Evolutionary conservation across 1,139 yeast genomes (phyloP).

Genomic region (Arxiozyma slooffiae): DNA sequence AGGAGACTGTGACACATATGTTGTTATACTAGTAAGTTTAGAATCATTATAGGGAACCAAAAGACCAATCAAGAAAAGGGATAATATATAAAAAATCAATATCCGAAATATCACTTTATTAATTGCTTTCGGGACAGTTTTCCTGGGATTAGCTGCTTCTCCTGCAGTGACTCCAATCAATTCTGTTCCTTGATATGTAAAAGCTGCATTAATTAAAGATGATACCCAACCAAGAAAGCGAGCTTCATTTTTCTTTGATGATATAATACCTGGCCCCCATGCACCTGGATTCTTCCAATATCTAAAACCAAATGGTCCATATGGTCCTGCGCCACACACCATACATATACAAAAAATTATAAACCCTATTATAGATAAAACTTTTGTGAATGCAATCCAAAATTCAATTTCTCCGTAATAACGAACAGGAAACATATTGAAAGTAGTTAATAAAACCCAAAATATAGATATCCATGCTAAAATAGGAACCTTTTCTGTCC

Average conservation of each 20-base stretch:
- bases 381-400: constrained; percentile 60
- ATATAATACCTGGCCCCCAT: constrained; percentile 55
- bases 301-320: constrained; percentile 70
- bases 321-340: constrained; percentile 70
- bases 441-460: constrained; percentile 40
- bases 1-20: constrained; percentile 63
- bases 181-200: constrained; percentile 79
- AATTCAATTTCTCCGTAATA: constrained; percentile 64
- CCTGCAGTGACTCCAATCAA: constrained; percentile 83
- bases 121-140: constrained; percentile 75
- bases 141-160: constrained; percentile 73
- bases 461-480: constrained; percentile 63
- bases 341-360: constrained; percentile 57
- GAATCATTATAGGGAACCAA: constrained; percentile 72
- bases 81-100: constrained; percentile 65
- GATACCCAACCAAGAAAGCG: constrained; percentile 60
- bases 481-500: constrained; percentile 67
- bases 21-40: constrained; percentile 36
- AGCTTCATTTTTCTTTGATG: constrained; percentile 45
- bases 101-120: constrained; percentile 76
- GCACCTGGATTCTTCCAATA: constrained; percentile 94
- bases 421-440: constrained; percentile 54
- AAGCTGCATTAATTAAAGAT: constrained; percentile 61
- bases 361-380: constrained; percentile 65
- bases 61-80: constrained; percentile 75